Evolutionary conservation across 2,329 filamentous ascomycete species (phyloP), one percentile per base, ranked within the genome.

Genomic region (Fusarium miscanthi): DNA sequence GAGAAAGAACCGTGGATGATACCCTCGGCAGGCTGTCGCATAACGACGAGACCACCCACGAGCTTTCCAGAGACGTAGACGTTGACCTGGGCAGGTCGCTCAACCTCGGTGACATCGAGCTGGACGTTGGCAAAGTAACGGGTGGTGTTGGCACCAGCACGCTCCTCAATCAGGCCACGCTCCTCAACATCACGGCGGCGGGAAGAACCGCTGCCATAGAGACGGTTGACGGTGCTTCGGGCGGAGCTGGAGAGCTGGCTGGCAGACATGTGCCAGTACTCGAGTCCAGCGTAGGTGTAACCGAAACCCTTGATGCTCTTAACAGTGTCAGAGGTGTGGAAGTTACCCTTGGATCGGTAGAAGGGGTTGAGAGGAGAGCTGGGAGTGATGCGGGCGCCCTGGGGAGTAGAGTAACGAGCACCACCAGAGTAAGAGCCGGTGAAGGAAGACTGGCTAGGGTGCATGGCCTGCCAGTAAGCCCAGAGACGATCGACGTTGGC

Each of bases 401-500:
- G 56, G 2, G 82, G 79, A 13, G 84, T 85, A 48, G 80, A 83
- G 73, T 81, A 89, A 33, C 79, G 78, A 8, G 81, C 75, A 9
- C 74, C 67, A 35, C 80, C 81, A 5, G 25, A 45, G 72, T 84
- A 85, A 10, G 81, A 78, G 51, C 69, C 72, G 37, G 63, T 74
- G 74, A 85, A 83, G 35, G 82, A 76, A 59, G 76, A 69, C 66
- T 80, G 72, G 49, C 75, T 66, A 27, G 83, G 83, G 63, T 78
- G 74, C 56, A 87, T 82, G 33, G 81, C 82, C 74, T 87, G 82
- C 84, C 83, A 88, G 73, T 87, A 84, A n/a, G 88, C 85, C 80
- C 90, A 91, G 41, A 92, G 83, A 43, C 90, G 87, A 75, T 92
- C 90, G 59, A 92, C 85, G 74, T 92, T 89, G 76, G 85, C 80